phyloP scores from a whole-genome alignment of 2,329 filamentous ascomycete species.

The Apiospora saccharicola region DNA sequence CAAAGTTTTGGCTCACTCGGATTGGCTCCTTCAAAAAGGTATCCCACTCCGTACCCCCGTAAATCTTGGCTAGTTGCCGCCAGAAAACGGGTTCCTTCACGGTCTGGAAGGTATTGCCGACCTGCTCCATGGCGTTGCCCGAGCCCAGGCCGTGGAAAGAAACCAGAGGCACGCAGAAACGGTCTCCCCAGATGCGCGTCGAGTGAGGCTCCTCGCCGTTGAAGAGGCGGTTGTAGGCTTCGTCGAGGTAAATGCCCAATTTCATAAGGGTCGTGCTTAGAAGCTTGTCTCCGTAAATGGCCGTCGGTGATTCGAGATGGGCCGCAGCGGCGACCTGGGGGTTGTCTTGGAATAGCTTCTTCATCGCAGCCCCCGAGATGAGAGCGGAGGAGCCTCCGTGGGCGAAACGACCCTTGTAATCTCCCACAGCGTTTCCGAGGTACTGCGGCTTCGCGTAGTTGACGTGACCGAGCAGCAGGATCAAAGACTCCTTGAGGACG shows the following conservation, averaged over 20 bases:
- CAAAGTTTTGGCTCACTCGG: slow-evolving; percentile 53
- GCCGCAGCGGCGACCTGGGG: slow-evolving; percentile 52
- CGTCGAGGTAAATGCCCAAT: slow-evolving; percentile 62
- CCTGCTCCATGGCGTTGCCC: slow-evolving; percentile 52
- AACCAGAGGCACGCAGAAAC: slow-evolving; percentile 61
- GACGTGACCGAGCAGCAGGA: slow-evolving; percentile 56
- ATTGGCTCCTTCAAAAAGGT: slow-evolving; percentile 47
- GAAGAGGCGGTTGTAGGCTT: slow-evolving; percentile 61
- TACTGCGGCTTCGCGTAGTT: slow-evolving; percentile 56
- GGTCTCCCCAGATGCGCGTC: slow-evolving; percentile 57
- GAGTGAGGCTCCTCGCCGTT: slow-evolving; percentile 60
- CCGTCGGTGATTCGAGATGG: slow-evolving; percentile 56
- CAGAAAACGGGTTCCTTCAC: slow-evolving; percentile 53
- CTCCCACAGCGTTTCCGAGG: slow-evolving; percentile 64
- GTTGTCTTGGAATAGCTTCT: slow-evolving; percentile 51
- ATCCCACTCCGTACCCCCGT: slow-evolving; percentile 50
- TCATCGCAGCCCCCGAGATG: slow-evolving; percentile 59
- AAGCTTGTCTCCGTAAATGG: slow-evolving; percentile 62
- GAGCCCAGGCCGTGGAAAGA: slow-evolving; percentile 60
- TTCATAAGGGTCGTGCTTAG: slow-evolving; percentile 61
- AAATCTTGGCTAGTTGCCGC: slow-evolving; percentile 59
- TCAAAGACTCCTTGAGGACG: slow-evolving; percentile 57
- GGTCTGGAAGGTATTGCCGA: slow-evolving; percentile 51
- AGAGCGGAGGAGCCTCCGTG: slow-evolving; percentile 64
- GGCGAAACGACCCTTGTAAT: slow-evolving; percentile 62